Evolutionary conservation across 1,284 basidiomycete species (phyloP), one percentile per base, ranked within the genome.

Genomic region (Ceratobasidium sp.): DNA sequence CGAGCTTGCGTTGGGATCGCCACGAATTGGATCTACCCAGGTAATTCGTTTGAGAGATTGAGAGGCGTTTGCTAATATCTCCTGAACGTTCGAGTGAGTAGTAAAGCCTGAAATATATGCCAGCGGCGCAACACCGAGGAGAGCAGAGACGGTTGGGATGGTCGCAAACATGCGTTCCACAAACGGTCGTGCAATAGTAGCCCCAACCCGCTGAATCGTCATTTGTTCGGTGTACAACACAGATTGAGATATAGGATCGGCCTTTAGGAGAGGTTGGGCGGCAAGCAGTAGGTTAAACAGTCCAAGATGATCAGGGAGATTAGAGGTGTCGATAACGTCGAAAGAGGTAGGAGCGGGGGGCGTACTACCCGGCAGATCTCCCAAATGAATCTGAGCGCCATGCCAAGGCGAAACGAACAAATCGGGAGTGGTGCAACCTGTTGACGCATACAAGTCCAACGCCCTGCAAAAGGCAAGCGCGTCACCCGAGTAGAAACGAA

Each of bases 241-340:
- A 1, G 72, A 16, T 31, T 65, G 61, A 6, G 72, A 74, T 6
- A 27, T 5, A 11, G 62, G 61, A 22, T 7, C 13, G 0, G 31
- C n/a, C 56, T 74, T 74, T n/a, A 74, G 24, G 1, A 74, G 72
- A 1, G 72, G 59, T 2, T 34, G 61, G 14, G 53, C 29, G 1
- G 34, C 53, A 16, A 64, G n/a, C 41, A 74, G 29, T 1, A 74
- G 8, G 19, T 74, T 74, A 22, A 74, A 19, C 2, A 74, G 24
- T 2, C 59, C 71, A 34, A 74, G 61, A 14, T 74, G 46, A n/a
- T 63, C 59, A 1, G 69, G 41, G 2, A 74, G 61, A 14, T 63
- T 56, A 1, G 71, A 74, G 16, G 71, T 74, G 16, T 74, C 71
- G 19, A 74, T 74, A 16, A 74, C 59, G 48, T 74, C 61, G 34